phyloP scores from a whole-genome alignment of 345 rosid genomes.

The Hibiscus trionum region DNA sequence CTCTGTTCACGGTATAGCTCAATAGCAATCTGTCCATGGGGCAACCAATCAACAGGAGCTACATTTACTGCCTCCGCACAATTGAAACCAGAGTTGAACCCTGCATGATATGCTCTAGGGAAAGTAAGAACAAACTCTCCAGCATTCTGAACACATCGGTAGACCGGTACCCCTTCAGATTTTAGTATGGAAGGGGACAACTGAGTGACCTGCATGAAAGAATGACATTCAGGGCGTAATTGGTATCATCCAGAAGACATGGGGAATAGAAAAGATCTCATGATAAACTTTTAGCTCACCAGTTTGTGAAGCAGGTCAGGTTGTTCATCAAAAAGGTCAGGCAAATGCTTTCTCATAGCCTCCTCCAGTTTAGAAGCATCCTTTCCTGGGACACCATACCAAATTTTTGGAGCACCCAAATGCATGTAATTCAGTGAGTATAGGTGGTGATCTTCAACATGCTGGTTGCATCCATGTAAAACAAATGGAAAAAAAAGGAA shows the following conservation, averaged over 20 bases:
- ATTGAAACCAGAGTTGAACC: constrained; percentile 92
- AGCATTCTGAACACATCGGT: constrained; percentile 79
- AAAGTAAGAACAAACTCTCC: constrained; percentile 97
- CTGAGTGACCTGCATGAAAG: constrained; percentile 75
- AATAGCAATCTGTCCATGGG: constrained; percentile 92
- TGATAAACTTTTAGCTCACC: constrained; percentile 38
- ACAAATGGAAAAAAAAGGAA: background rate
- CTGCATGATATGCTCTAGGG: constrained; percentile 98
- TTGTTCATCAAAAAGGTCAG: constrained; percentile 95
- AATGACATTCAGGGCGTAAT: background rate
- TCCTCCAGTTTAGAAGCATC: constrained; percentile 78
- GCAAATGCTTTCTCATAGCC: constrained; percentile 86
- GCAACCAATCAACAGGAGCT: constrained; percentile 98
- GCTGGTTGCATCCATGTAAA: constrained; percentile 45
- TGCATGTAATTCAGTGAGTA: constrained; percentile 97
- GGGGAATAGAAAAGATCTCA: background rate
- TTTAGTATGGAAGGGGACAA: constrained; percentile 89
- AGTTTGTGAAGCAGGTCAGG: constrained; percentile 97
- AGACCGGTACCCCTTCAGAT: constrained; percentile 81
- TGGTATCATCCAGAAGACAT: background rate
- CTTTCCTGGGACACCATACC: constrained; percentile 91
- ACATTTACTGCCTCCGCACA: constrained; percentile 99
- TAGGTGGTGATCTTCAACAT: constrained; percentile 97
- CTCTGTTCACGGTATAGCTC: constrained; percentile 84
- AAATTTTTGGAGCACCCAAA: constrained; percentile 92